Conservation (phyloP, 108 stramenopile species). For the Seminavis robusta region DNA sequence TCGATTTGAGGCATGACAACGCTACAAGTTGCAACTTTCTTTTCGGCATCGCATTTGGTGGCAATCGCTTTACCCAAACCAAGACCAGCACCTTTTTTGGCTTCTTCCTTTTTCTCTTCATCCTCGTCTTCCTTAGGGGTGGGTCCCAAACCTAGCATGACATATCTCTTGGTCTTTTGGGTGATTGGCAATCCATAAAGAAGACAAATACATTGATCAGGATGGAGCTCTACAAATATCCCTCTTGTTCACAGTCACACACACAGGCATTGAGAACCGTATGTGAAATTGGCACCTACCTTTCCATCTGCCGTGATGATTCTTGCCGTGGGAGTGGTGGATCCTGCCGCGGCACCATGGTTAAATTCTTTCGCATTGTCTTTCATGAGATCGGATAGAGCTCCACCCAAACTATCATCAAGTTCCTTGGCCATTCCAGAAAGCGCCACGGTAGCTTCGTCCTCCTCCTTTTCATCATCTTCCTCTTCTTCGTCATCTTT, state of each 20-base stretch:
- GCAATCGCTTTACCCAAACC: slow-evolving; percentile 65
- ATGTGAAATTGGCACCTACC: slow-evolving; percentile 11
- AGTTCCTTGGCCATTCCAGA: slow-evolving; percentile 53
- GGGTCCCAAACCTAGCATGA: slow-evolving; percentile 63
- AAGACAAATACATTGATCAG: background rate
- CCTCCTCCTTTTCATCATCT: slow-evolving; percentile 43
- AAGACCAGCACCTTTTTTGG: slow-evolving; percentile 24
- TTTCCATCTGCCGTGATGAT: slow-evolving; percentile 25
- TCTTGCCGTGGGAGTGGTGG: slow-evolving; percentile 59
- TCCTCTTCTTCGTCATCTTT: slow-evolving; percentile 42
- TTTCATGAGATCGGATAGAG: slow-evolving; percentile 52
- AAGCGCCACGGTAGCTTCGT: slow-evolving; percentile 46
- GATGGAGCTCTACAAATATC: slow-evolving; percentile 1
- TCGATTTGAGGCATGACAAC: slow-evolving; percentile 49
- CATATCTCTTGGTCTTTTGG: slow-evolving; percentile 42
- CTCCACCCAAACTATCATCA: slow-evolving; percentile 64
- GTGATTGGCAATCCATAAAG: background rate
- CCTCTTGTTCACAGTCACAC: background rate
- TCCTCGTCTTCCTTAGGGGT: slow-evolving; percentile 19
- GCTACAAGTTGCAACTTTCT: slow-evolving; percentile 51
- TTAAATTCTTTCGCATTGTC: slow-evolving; percentile 80
- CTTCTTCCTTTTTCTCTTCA: slow-evolving; percentile 31
- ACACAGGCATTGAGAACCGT: background rate
- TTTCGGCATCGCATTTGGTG: slow-evolving; percentile 63
- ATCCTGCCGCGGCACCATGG: slow-evolving; percentile 70